Conservation (phyloP, 2,329 filamentous ascomycete species). For the Neofusicoccum kwambonambiense region DNA sequence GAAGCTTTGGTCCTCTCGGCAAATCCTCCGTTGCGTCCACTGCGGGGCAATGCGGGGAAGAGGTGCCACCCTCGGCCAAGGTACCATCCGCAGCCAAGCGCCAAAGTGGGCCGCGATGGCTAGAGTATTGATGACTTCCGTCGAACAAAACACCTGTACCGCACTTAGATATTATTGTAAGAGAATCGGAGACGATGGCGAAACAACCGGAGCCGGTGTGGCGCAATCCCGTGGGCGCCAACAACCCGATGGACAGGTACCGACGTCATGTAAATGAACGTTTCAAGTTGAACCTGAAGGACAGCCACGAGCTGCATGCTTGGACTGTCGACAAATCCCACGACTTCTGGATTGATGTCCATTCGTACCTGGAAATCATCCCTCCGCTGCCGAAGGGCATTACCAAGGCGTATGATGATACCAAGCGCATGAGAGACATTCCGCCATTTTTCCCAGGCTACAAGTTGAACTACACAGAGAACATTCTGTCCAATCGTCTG, state of each 20-base stretch:
- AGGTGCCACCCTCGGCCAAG: neutral
- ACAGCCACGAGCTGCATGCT: conserved; percentile 38
- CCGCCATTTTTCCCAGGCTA: conserved; percentile 37
- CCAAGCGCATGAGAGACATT: conserved; percentile 28
- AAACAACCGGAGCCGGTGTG: conserved; percentile 22
- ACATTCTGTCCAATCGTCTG: conserved; percentile 39
- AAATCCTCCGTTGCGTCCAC: neutral
- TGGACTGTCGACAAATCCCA: conserved; percentile 43
- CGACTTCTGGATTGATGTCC: conserved; percentile 46
- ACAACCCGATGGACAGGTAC: conserved; percentile 31
- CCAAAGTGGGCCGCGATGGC: neutral
- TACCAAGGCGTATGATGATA: conserved; percentile 39
- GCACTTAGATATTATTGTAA: no score
- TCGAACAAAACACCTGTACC: no score
- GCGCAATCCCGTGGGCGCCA: conserved; percentile 22
- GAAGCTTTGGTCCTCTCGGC: neutral
- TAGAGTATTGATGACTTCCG: neutral
- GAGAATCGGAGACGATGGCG: neutral
- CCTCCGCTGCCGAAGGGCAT: conserved; percentile 33
- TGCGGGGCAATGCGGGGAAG: conserved; percentile 3
- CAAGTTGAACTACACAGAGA: conserved; percentile 43
- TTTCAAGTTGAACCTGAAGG: conserved; percentile 24
- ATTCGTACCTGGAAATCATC: conserved; percentile 37
- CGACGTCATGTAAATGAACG: conserved; percentile 30
- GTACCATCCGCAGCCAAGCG: neutral